Base-by-base conservation (phyloP, 208 protist species). In the Leptomonas seymouri region DNA sequence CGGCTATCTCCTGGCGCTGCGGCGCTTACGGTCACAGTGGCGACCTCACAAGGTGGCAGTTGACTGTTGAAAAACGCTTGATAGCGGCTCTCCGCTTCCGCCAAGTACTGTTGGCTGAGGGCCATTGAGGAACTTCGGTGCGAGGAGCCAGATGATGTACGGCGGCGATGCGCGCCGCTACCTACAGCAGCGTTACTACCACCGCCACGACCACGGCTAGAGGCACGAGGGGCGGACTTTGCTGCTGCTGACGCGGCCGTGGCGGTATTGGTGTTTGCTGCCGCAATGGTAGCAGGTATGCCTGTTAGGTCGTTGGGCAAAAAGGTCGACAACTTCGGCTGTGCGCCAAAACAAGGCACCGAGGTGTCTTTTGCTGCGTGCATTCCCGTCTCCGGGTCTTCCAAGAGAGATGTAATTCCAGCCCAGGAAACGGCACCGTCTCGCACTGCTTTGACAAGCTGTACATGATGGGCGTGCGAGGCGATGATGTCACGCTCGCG, bases 11-110 rank as follows among this genome's bases (percentile, higher is more conserved):
- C 36, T 7, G 64, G 18, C 25, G 46, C n/a, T 20, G 23, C 42
- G 1, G 48, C 31, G n/a, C 25, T n/a, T 20, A 63, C 31, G 23
- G 71, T 31, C 21, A 71, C 34, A 16, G 16, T 21, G 41, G 72
- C 76, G 4, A 79, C 39, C 59, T 85, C 80, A 41, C 60, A 81
- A 2, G 49, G 41, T 21, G 74, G 74, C 18, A 81, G 45, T n/a
- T 81, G 59, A 18, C 21, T 57, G 11, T 18, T 31, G 0, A 85
- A n/a, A 49, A 69, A 81, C 15, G 27, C 16, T 50, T 76, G 60
- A 30, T 51, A 68, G 21, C 28, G 70, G 3, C 27, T 46, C n/a
- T 74, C 76, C 4, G 39, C 30, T 3, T 66, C 61, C 23, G 42
- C 61, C 59, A 49, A 14, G 21, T 23, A 50, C 18, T 46, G 57